These are phyloP conservation scores for Xenoacremonium recifei DNA, from an alignment of 2,329 filamentous ascomycete genomes.

Conservation along the genomic window DNA sequence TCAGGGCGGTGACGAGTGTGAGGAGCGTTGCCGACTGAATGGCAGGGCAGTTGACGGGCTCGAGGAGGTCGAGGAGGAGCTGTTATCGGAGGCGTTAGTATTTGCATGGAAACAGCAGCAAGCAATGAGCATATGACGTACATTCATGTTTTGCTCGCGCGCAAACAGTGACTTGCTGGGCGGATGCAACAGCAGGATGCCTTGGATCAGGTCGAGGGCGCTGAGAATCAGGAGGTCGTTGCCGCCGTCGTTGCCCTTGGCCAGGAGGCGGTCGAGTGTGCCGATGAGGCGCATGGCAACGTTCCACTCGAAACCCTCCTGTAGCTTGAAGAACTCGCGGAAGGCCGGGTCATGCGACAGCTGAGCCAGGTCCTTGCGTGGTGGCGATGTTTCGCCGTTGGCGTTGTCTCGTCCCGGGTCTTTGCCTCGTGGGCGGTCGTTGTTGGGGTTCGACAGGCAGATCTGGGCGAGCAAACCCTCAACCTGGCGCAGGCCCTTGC, in stretches of 20 bases:
- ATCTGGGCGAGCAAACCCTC: slow-evolving; percentile 93
- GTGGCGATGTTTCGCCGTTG: slow-evolving; percentile 39
- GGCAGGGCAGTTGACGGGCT: slow-evolving; percentile 85
- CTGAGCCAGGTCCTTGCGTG: slow-evolving; percentile 64
- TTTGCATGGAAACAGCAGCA: neutral
- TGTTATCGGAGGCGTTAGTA: slow-evolving; percentile 29
- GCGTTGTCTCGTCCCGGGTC: slow-evolving; percentile 26
- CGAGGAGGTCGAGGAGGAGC: slow-evolving; percentile 90
- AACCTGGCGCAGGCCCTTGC: slow-evolving; percentile 90
- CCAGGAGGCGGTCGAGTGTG: slow-evolving; percentile 82
- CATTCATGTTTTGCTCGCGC: slow-evolving; percentile 92
- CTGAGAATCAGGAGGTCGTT: slow-evolving; percentile 88
- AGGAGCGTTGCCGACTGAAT: slow-evolving; percentile 90
- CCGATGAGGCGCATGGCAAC: slow-evolving; percentile 82
- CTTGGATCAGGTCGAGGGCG: slow-evolving; percentile 86
- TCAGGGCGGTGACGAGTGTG: slow-evolving; percentile 83
- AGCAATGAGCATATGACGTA: slow-evolving; percentile 36
- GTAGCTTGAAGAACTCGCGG: slow-evolving; percentile 91
- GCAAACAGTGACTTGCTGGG: slow-evolving; percentile 85
- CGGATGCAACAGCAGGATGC: slow-evolving; percentile 82
- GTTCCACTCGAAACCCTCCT: slow-evolving; percentile 98
- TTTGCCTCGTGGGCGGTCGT: slow-evolving; percentile 16
- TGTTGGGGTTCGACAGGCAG: slow-evolving; percentile 63
- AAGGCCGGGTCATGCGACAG: slow-evolving; percentile 84
- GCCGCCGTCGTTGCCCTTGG: slow-evolving; percentile 76